Evolutionary conservation across 345 rosid species (phyloP), one percentile per base, ranked within the genome.

Genomic region (Eucalyptus globulus): DNA sequence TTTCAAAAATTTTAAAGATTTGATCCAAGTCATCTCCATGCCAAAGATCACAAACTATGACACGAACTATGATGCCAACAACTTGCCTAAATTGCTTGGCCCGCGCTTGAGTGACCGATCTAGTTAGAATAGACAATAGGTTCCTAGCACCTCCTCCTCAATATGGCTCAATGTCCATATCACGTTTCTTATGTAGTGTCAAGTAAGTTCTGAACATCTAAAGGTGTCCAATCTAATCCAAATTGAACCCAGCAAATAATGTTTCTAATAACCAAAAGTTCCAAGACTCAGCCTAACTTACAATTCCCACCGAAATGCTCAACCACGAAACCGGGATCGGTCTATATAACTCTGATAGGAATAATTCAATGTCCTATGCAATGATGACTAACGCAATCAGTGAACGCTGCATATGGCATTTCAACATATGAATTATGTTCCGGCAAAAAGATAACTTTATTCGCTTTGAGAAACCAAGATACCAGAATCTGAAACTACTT

Each of bases 401-500:
- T 11, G 27, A 76, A 76, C 14, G 5, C 83, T 76, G 83, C 45
- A 21, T 37, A 37, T 19, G 81, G 45, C 4, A 19, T 6, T 11
- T 76, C 56, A 37, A 29, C 83, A 3, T 21, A 19, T 19, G 14
- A 76, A 76, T 76, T 76, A 6, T 37, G 6, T 76, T 40, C 27
- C 83, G 21, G 47, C 9, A 5, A 17, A 76, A 76, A 37, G 83
- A 37, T 37, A 21, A 21, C 44, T 34, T 19, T 5, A 69, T 9
- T 69, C 4, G 27, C 14, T 76, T 69, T 21, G 45, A 76, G 83
- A 21, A 69, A 19, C 83, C 83, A 27, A 87, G 50, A 24, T 87
- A 87, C 21, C 44, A 24, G 29, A n/a, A 14, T n/a, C 31, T 54
- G 26, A 26, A 7, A 87, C 11, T 87, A 85, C 92, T 92, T 89